A percentile compares a stretch with the other conserved stretches of the same genome.
These are phyloP conservation scores for Exophiala bonariae DNA, from an alignment of 2,329 filamentous ascomycete genomes.

Conservation along the genomic window DNA sequence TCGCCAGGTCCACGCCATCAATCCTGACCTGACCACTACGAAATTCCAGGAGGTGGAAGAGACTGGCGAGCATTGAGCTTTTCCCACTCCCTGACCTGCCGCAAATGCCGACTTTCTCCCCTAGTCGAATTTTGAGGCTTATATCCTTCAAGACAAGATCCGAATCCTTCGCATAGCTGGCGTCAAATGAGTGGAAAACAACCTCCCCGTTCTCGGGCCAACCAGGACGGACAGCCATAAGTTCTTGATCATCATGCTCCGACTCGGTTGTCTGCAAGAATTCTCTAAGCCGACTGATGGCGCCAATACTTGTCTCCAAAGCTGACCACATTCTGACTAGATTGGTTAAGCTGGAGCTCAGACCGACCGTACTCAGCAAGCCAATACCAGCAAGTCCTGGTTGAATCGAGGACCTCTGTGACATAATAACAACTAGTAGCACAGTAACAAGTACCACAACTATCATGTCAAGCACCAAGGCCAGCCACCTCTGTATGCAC, in stretches of 20 bases:
- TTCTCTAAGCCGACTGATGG: conserved; percentile 56
- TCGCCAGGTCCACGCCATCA: conserved; percentile 29
- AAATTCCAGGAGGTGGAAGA: conserved; percentile 32
- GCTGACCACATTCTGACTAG: conserved; percentile 57
- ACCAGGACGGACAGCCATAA: not conserved
- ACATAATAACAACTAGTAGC: conserved; percentile 52
- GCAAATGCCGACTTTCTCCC: conserved; percentile 37
- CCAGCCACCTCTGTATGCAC: conserved; percentile 60
- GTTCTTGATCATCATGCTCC: conserved; percentile 46
- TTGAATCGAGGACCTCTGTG: conserved; percentile 42
- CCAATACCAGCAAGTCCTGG: conserved; percentile 55
- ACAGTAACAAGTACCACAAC: conserved; percentile 51
- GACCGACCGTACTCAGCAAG: conserved; percentile 54
- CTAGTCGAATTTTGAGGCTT: conserved; percentile 28
- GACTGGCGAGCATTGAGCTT: conserved; percentile 30
- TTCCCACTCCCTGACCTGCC: conserved; percentile 36
- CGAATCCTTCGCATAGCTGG: conserved; percentile 21
- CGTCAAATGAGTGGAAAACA: conserved; percentile 21
- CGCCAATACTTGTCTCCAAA: conserved; percentile 60
- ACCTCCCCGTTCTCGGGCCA: conserved; percentile 31
- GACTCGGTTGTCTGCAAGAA: conserved; percentile 48
- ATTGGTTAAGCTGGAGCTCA: conserved; percentile 53
- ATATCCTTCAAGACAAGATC: conserved; percentile 30
- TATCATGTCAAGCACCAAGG: conserved; percentile 51
- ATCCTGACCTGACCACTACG: conserved; percentile 28